phyloP scores from a whole-genome alignment of 305 asterid species.

The Solanum hybrid region DNA sequence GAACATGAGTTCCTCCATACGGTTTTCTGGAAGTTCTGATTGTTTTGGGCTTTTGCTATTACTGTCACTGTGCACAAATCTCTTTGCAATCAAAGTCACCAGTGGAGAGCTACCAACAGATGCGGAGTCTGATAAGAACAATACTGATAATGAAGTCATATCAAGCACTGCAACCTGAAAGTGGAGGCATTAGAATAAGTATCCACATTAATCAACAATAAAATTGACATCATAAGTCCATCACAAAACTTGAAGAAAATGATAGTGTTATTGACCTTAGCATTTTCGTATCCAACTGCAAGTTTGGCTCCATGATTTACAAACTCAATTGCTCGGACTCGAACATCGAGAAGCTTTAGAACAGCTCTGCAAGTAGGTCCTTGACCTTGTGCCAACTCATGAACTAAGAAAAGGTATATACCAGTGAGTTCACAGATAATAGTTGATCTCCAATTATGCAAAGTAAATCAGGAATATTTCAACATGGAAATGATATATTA shows the following conservation, averaged over 20 bases:
- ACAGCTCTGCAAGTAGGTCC: conserved; percentile 64
- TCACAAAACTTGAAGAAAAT: background rate
- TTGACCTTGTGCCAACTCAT: conserved; percentile 41
- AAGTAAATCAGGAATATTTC: background rate
- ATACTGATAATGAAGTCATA: conserved; percentile 49
- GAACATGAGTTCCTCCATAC: conserved; percentile 38
- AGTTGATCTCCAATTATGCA: background rate
- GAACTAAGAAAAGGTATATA: conserved; percentile 40
- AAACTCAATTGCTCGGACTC: conserved; percentile 54
- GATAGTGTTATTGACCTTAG: conserved; percentile 43
- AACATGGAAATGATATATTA: conserved; percentile 7
- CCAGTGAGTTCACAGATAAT: conserved; percentile 8
- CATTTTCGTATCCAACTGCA: conserved; percentile 60
- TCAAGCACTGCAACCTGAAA: conserved; percentile 84
- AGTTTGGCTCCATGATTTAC: conserved; percentile 53
- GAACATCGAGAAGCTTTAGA: conserved; percentile 49
- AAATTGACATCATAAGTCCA: background rate
- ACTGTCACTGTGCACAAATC: conserved; percentile 25
- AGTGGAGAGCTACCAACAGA: conserved; percentile 35
- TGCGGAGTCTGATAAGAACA: conserved; percentile 45
- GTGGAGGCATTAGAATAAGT: conserved; percentile 13
- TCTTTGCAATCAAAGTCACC: conserved; percentile 41
- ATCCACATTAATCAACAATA: background rate
- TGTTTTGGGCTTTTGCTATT: conserved; percentile 31
- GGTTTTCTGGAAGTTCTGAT: conserved; percentile 27